A percentile compares a stretch with the other conserved stretches of the same genome.
Evolutionary conservation across 306 rosid species (phyloP).

Genomic region (Herpetospermum pedunculosum): DNA sequence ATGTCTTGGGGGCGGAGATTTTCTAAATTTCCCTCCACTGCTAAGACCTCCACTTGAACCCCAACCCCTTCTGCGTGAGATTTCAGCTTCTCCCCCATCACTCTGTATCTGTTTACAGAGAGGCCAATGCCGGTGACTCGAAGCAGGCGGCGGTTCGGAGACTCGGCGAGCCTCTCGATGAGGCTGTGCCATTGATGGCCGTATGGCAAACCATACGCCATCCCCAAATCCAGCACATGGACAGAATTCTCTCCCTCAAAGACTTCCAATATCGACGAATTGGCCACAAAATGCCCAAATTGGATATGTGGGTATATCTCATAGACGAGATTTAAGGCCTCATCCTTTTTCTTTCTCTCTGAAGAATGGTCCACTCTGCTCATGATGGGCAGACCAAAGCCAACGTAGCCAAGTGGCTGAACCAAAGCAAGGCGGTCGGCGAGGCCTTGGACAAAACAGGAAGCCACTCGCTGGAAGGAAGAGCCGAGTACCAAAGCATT

Average conservation of each 20-base stretch:
- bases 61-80: constrained; percentile 35
- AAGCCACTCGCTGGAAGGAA: constrained; percentile 75
- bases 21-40: constrained; percentile 51
- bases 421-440: constrained; percentile 42
- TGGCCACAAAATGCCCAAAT: constrained; percentile 81
- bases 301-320: constrained; percentile 67
- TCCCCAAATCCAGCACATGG: constrained; percentile 73
- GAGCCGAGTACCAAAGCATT: constrained; percentile 73
- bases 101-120: constrained; percentile 22
- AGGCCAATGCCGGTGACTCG: constrained; percentile 58
- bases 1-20: constrained; percentile 38
- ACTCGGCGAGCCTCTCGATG: constrained; percentile 36
- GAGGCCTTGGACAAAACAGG: constrained; percentile 75
- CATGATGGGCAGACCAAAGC: constrained; percentile 22
- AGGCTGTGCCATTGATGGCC: constrained; percentile 73
- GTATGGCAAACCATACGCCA: constrained; percentile 55
- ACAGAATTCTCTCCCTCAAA: constrained; percentile 81
- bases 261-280: constrained; percentile 76
- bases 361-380: constrained; percentile 36
- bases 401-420: constrained; percentile 42
- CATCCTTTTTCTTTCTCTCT: constrained; percentile 48
- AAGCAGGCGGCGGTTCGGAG: constrained; percentile 16
- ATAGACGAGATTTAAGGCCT: constrained; percentile 58
- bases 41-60: constrained; percentile 33
- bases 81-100: constrained; percentile 50